A percentile compares a stretch with the other conserved stretches of the same genome.
Evolutionary conservation across 441 rosid species (phyloP).

Genomic region (Hura crepitans): DNA sequence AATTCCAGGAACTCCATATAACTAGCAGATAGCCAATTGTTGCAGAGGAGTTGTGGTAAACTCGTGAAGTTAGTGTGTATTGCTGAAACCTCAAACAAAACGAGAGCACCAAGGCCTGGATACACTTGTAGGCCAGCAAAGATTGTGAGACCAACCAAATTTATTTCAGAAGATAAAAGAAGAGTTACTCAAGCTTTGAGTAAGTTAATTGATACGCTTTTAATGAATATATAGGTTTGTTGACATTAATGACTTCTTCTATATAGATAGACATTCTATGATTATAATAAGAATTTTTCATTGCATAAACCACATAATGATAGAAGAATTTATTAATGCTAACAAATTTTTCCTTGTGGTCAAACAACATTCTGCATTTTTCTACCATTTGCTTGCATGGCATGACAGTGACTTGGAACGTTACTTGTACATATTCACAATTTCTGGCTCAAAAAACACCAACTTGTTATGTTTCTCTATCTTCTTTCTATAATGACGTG

Average conservation of each 20-base stretch:
- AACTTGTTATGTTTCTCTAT: constrained; percentile 81
- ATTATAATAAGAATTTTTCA: background rate
- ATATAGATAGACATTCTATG: background rate
- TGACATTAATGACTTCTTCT: background rate
- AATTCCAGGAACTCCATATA: constrained; percentile 80
- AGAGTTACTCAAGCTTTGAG: constrained; percentile 77
- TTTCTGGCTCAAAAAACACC: constrained; percentile 77
- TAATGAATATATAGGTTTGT: background rate
- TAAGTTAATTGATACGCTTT: constrained; percentile 38
- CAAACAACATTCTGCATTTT: constrained; percentile 11
- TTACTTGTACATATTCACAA: constrained; percentile 85
- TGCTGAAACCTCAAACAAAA: constrained; percentile 69
- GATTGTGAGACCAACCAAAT: constrained; percentile 49
- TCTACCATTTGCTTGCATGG: constrained; percentile 21
- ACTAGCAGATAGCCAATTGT: constrained; percentile 68
- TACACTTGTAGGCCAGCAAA: constrained; percentile 79
- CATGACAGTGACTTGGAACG: constrained; percentile 87
- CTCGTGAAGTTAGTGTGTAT: constrained; percentile 63
- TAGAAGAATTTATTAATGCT: background rate
- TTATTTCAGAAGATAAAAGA: constrained; percentile 48
- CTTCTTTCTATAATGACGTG: constrained; percentile 73
- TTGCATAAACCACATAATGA: background rate
- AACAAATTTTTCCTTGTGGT: background rate
- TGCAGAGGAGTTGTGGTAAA: constrained; percentile 80
- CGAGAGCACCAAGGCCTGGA: constrained; percentile 78